Conservation (phyloP, 2,329 filamentous ascomycete genomes). For the Aspergillus aculeatus region DNA sequence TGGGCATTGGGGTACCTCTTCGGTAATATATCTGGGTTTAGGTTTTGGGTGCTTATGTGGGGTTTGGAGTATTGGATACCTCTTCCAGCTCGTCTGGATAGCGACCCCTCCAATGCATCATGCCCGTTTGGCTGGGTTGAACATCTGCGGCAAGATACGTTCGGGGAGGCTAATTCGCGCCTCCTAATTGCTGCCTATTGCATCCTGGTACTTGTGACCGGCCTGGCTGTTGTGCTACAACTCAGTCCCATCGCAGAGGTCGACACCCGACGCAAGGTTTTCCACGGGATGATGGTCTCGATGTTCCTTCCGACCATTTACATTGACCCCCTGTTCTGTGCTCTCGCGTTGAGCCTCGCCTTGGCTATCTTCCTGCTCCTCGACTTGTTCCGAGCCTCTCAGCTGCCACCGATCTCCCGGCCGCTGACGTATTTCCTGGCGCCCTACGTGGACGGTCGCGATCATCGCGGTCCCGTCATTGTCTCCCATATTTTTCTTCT, state of each 20-base stretch:
- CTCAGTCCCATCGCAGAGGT: slow-evolving; percentile 80
- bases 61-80: slow-evolving; percentile 74
- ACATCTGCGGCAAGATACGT: slow-evolving; percentile 59
- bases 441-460: slow-evolving; percentile 90
- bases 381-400: slow-evolving; percentile 84
- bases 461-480: slow-evolving; percentile 89
- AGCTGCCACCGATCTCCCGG: slow-evolving; percentile 84
- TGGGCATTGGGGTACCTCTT: slow-evolving; percentile 92
- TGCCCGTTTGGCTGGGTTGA: slow-evolving; percentile 62
- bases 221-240: slow-evolving; percentile 71
- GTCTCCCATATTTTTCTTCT: slow-evolving; percentile 95
- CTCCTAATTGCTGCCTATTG: slow-evolving; percentile 75
- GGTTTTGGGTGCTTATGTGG: slow-evolving; percentile 67
- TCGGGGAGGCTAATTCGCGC: slow-evolving; percentile 80
- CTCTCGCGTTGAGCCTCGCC: slow-evolving; percentile 74
- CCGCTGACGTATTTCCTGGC: slow-evolving; percentile 84
- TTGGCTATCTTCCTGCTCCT: slow-evolving; percentile 83
- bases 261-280: slow-evolving; percentile 93
- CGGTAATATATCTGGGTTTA: slow-evolving; percentile 70
- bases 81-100: slow-evolving; percentile 54
- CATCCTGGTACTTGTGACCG: slow-evolving; percentile 64
- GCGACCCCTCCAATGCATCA: slow-evolving; percentile 34
- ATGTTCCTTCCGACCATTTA: slow-evolving; percentile 89
- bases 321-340: slow-evolving; percentile 79
- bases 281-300: slow-evolving; percentile 96